Evolutionary conservation across 257 asterid genomes (phyloP).

Genomic region (Petrea volubilis): DNA sequence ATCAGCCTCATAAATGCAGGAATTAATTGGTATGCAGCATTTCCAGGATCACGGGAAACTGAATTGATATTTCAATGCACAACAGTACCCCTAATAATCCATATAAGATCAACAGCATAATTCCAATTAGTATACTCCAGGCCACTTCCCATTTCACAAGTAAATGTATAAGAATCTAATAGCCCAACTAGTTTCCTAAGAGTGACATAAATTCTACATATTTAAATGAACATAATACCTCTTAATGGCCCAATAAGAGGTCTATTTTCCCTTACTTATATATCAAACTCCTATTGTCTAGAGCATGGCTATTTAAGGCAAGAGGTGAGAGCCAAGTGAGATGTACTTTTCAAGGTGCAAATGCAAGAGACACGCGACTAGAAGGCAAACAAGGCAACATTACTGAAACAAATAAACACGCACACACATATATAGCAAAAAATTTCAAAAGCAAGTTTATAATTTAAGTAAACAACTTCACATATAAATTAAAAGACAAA

Average conservation of each 20-base stretch:
- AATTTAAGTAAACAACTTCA: too few species aligned
- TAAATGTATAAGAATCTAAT: background rate
- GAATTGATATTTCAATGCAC: background rate
- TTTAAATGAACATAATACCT: background rate
- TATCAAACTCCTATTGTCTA: background rate
- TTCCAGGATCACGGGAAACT: conserved; percentile 18
- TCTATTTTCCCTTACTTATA: background rate
- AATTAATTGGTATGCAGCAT: conserved; percentile 4
- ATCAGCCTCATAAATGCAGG: background rate
- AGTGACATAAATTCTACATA: background rate
- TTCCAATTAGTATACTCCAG: conserved; percentile 3
- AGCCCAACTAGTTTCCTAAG: background rate
- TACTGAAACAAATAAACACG: too few species aligned
- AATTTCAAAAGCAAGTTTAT: too few species aligned
- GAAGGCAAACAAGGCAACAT: too few species aligned
- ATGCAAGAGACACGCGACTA: too few species aligned
- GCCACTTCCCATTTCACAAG: background rate
- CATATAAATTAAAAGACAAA: too few species aligned
- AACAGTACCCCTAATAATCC: conserved; percentile 17
- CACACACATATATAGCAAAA: too few species aligned
- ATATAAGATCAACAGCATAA: conserved; percentile 7
- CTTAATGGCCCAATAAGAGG: conserved; percentile 10
- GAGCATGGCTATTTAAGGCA: too few species aligned
- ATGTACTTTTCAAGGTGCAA: too few species aligned
- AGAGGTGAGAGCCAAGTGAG: too few species aligned